Conservation (phyloP, 75 land plant species). For the Adiantum capillusveneris region DNA sequence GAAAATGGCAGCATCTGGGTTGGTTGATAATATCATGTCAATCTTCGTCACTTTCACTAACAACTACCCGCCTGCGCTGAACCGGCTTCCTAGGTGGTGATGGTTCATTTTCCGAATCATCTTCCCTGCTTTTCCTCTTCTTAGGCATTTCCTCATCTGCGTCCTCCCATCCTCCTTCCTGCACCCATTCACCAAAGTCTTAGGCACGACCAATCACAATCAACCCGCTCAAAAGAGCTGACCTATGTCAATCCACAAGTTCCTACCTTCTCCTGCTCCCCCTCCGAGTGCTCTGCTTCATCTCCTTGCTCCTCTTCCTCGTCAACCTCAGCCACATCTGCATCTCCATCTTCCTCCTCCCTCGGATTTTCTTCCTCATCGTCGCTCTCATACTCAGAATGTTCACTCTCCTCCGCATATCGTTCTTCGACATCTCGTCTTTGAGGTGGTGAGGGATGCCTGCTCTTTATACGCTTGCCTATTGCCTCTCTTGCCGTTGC, state of each 20-base stretch:
- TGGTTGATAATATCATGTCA: too few relatives aligned
- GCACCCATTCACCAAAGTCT: too few relatives aligned
- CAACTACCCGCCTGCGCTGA: constrained; percentile 61
- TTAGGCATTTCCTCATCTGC: constrained; percentile 17
- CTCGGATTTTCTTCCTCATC: constrained; percentile 49
- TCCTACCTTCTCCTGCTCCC: constrained; percentile 4
- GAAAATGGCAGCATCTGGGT: too few relatives aligned
- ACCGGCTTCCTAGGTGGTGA: constrained; percentile 72
- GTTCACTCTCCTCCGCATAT: constrained; percentile 70
- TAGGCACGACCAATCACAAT: too few relatives aligned
- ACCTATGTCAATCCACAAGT: too few relatives aligned
- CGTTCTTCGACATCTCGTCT: constrained; percentile 70
- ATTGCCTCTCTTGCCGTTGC: too few relatives aligned
- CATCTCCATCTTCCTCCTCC: constrained; percentile 28
- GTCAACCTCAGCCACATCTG: constrained; percentile 52
- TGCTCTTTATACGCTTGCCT: constrained; percentile 6
- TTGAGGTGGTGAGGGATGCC: constrained; percentile 34
- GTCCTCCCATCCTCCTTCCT: background rate
- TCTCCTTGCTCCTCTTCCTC: constrained; percentile 56
- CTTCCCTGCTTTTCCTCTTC: constrained; percentile 57
- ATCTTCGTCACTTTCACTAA: constrained; percentile 96
- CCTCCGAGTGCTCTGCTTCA: too few relatives aligned
- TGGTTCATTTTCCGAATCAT: constrained; percentile 48
- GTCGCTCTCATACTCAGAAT: constrained; percentile 80
- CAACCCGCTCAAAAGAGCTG: too few relatives aligned